Conservation (phyloP, 352 stramenopile species). For the Globisporangium barbulae region DNA sequence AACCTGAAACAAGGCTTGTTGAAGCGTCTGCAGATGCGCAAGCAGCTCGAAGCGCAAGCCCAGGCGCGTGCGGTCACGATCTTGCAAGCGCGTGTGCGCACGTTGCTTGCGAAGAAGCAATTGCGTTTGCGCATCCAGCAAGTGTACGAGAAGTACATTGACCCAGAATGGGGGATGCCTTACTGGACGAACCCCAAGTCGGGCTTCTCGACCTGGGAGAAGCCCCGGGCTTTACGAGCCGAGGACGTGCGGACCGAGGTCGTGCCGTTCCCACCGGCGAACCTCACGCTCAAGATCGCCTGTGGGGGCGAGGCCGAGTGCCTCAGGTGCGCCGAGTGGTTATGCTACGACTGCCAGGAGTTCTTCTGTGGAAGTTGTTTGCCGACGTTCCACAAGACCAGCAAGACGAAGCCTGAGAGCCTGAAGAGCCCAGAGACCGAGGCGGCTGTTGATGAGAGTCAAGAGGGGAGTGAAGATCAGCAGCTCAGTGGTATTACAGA, state of each 20-base stretch:
- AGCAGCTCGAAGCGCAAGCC: slow-evolving; percentile 16
- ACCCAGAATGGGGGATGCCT: slow-evolving; percentile 51
- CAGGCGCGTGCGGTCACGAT: slow-evolving; percentile 22
- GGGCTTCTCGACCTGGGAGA: slow-evolving; percentile 68
- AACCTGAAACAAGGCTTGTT: slow-evolving; percentile 26
- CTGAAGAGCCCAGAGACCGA: not conserved
- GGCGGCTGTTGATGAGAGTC: not conserved
- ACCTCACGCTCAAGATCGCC: slow-evolving; percentile 32
- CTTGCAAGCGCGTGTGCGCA: slow-evolving; percentile 33
- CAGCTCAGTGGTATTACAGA: not conserved
- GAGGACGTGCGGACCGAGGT: slow-evolving; percentile 47
- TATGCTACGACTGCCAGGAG: slow-evolving; percentile 58
- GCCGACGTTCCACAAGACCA: slow-evolving; percentile 31
- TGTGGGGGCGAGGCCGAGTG: slow-evolving; percentile 47
- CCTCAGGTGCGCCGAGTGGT: slow-evolving; percentile 46
- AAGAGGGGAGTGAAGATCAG: not conserved
- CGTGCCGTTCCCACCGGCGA: slow-evolving; percentile 41
- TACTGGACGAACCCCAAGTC: slow-evolving; percentile 74
- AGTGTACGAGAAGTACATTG: slow-evolving; percentile 71
- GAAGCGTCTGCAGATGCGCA: slow-evolving; percentile 19
- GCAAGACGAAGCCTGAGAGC: not conserved
- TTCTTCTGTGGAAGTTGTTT: slow-evolving; percentile 52
- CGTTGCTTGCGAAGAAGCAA: slow-evolving; percentile 30
- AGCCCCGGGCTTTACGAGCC: slow-evolving; percentile 43
- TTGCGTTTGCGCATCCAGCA: slow-evolving; percentile 30